Evolutionary conservation across 768 basidiomycete species (phyloP).

Genomic region (Lentinula aciculospora): DNA sequence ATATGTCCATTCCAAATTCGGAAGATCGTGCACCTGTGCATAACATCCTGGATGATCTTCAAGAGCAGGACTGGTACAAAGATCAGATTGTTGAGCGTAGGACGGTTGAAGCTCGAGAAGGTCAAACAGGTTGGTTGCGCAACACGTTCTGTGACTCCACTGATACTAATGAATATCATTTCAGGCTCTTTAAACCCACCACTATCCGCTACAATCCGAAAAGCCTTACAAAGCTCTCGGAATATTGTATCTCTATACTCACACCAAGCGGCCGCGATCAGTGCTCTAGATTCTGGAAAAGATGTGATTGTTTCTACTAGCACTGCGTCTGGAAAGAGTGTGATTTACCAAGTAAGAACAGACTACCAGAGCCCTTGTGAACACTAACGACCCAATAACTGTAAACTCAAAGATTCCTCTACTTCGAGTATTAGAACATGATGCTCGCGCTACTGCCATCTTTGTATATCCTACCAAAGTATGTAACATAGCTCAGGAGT

Average conservation of each 20-base stretch:
- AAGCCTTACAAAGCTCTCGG: constrained; percentile 52
- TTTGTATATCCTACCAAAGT: constrained; percentile 91
- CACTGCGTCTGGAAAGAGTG: constrained; percentile 86
- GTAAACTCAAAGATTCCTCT: constrained; percentile 53
- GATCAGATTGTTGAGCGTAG: constrained; percentile 61
- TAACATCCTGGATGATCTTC: constrained; percentile 52
- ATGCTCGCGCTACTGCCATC: constrained; percentile 60
- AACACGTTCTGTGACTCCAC: background rate
- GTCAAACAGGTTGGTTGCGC: constrained; percentile 40
- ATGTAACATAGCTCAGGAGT: background rate
- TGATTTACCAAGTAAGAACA: constrained; percentile 69
- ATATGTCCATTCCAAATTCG: constrained; percentile 27
- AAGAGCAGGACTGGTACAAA: constrained; percentile 57
- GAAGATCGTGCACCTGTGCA: constrained; percentile 53
- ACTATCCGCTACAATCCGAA: constrained; percentile 48
- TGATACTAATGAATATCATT: background rate
- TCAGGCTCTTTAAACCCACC: constrained; percentile 37
- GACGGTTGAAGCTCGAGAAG: constrained; percentile 46
- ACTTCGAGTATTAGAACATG: constrained; percentile 57
- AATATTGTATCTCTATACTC: constrained; percentile 60
- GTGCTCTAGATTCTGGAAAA: constrained; percentile 47
- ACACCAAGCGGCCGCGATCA: constrained; percentile 69
- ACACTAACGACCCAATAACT: background rate
- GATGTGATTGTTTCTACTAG: constrained; percentile 87
- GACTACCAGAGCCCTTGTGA: background rate